These are phyloP conservation scores for Fomes fomentarius DNA, from an alignment of 1,284 basidiomycete genomes.

Conservation along the genomic window DNA sequence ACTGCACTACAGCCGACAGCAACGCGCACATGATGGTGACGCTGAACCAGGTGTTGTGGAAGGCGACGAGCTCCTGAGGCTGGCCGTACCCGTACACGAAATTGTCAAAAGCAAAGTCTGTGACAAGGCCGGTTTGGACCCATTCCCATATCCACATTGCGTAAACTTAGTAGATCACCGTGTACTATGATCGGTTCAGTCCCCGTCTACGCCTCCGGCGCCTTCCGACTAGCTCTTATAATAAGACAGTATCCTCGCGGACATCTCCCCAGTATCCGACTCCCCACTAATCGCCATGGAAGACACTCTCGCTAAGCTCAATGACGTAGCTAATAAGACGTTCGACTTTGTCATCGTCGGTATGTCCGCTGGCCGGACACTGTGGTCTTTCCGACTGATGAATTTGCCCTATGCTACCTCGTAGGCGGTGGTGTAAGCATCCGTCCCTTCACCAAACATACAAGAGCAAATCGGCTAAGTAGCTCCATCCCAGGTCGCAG, in stretches of 20 bases:
- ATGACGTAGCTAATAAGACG: slow-evolving; percentile 4
- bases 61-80: not conserved
- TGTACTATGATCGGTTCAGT: too few relatives aligned
- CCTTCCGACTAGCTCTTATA: too few relatives aligned
- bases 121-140: slow-evolving; percentile 6
- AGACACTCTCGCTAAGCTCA: not conserved
- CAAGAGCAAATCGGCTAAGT: not conserved
- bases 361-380: not conserved
- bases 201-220: too few relatives aligned
- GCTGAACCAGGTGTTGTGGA: slow-evolving; percentile 13
- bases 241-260: too few relatives aligned
- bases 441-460: not conserved
- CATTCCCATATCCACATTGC: slow-evolving; percentile 5
- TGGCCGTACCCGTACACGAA: slow-evolving; percentile 7
- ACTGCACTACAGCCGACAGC: slow-evolving; percentile 1
- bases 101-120: slow-evolving; percentile 3
- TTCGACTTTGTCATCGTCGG: slow-evolving; percentile 18
- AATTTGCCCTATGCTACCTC: not conserved
- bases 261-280: too few relatives aligned
- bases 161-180: not conserved
- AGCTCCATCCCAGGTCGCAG: not conserved
- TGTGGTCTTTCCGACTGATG: not conserved
- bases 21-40: slow-evolving; percentile 7
- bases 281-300: slow-evolving; percentile 4
- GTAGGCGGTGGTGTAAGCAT: slow-evolving; percentile 5